A percentile compares a stretch with the other conserved stretches of the same genome.
phyloP scores from a whole-genome alignment of 2,329 filamentous ascomycete genomes.

The Diaporthe australafricana region DNA sequence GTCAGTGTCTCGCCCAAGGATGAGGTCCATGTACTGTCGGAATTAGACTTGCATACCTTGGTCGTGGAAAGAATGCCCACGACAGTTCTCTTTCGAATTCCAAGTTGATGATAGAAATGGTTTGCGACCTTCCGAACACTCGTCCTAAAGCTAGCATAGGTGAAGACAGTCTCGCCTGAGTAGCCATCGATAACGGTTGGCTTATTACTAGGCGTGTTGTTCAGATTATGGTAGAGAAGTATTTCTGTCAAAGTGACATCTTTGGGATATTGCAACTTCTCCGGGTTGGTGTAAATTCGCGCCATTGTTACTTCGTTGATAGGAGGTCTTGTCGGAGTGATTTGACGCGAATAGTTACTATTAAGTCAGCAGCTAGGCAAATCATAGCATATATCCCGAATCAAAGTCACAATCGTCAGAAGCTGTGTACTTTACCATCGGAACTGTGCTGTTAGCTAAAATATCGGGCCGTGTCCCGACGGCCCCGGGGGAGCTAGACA shows the following conservation, averaged over 20 bases:
- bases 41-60: neutral
- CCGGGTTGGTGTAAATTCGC: neutral
- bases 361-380: neutral
- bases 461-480: neutral
- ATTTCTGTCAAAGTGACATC: conserved; percentile 28
- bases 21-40: no score
- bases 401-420: neutral
- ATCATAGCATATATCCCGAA: neutral
- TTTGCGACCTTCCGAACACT: conserved; percentile 31
- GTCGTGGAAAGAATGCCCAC: conserved; percentile 34
- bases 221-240: conserved; percentile 30
- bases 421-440: neutral
- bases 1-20: no score
- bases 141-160: conserved; percentile 28
- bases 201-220: conserved; percentile 24
- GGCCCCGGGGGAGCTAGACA: neutral
- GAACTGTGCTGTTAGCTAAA: neutral
- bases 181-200: conserved; percentile 30
- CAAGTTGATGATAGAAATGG: conserved; percentile 17
- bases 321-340: neutral
- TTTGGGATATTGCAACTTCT: conserved; percentile 22
- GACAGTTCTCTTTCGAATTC: conserved; percentile 9
- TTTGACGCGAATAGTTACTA: neutral
- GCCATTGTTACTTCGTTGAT: neutral
- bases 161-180: conserved; percentile 31